Conservation (phyloP, 176 grass and related monocot genomes). For the Carex myosuroides region DNA sequence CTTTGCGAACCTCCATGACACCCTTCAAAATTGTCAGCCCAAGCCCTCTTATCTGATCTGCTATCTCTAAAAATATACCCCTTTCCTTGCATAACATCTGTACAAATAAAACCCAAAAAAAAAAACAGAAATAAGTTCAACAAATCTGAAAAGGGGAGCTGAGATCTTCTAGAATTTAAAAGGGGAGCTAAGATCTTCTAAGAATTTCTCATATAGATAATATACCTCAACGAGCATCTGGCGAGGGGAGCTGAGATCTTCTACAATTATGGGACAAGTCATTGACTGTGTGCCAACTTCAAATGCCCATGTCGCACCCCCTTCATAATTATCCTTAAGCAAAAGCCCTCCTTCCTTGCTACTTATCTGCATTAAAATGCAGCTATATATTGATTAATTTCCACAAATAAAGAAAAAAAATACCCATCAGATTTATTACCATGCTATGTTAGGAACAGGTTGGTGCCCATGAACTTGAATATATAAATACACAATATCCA, state of each 20-base stretch:
- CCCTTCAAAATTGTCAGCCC: slow-evolving; percentile 71
- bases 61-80: slow-evolving; percentile 61
- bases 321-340: slow-evolving; percentile 58
- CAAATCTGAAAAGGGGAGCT: not conserved
- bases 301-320: slow-evolving; percentile 66
- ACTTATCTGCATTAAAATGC: slow-evolving; percentile 26
- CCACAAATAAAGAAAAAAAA: not conserved
- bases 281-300: slow-evolving; percentile 53
- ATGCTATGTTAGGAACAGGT: not conserved
- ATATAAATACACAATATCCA: not conserved
- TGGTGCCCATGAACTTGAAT: not conserved
- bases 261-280: slow-evolving; percentile 58
- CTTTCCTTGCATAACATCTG: slow-evolving; percentile 71
- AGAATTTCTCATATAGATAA: not conserved
- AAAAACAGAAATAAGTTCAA: not conserved
- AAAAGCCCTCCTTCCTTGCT: slow-evolving; percentile 49
- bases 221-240: slow-evolving; percentile 58
- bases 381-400: slow-evolving; percentile 2
- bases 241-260: slow-evolving; percentile 59
- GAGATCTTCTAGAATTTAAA: not conserved
- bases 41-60: slow-evolving; percentile 47
- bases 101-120: not conserved
- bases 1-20: slow-evolving; percentile 61
- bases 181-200: not conserved
- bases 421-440: not conserved